Evolutionary conservation across 805 yeast genomes (phyloP).

Genomic region (Starmera amethionina): DNA sequence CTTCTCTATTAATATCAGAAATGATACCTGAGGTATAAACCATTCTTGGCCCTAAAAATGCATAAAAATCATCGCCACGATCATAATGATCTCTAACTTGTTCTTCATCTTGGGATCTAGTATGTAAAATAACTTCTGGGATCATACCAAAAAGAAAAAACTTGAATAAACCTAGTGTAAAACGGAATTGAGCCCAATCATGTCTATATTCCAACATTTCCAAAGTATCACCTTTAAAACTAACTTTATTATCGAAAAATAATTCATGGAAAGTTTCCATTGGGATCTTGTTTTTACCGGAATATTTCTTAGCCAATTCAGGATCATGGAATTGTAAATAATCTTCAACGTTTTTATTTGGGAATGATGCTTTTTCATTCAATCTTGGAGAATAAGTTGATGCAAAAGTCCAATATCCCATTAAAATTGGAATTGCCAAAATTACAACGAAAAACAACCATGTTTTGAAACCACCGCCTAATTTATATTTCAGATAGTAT

Average conservation of each 20-base stretch:
- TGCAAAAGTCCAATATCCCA: slow-evolving; percentile 74
- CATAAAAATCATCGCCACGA: slow-evolving; percentile 91
- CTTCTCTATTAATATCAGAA: slow-evolving; percentile 58
- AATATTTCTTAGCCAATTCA: slow-evolving; percentile 56
- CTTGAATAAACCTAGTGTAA: slow-evolving; percentile 67
- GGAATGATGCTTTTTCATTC: slow-evolving; percentile 67
- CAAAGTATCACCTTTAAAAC: slow-evolving; percentile 79
- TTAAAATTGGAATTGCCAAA: slow-evolving; percentile 56
- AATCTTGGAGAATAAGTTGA: slow-evolving; percentile 75
- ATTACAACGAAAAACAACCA: slow-evolving; percentile 51
- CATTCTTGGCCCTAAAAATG: slow-evolving; percentile 91
- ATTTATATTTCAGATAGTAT: slow-evolving; percentile 45
- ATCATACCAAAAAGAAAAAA: slow-evolving; percentile 81
- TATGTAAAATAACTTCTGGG: slow-evolving; percentile 88
- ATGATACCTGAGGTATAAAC: slow-evolving; percentile 84
- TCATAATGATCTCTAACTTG: slow-evolving; percentile 94
- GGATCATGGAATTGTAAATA: slow-evolving; percentile 77
- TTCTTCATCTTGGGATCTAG: slow-evolving; percentile 91
- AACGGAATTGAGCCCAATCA: slow-evolving; percentile 81
- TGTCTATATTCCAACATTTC: slow-evolving; percentile 82
- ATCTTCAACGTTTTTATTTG: slow-evolving; percentile 67
- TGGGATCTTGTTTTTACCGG: slow-evolving; percentile 71
- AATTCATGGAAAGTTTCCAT: slow-evolving; percentile 89
- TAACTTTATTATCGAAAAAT: slow-evolving; percentile 74
- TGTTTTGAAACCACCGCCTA: slow-evolving; percentile 63